Conservation (phyloP, 2,329 filamentous ascomycete genomes). For the Colletotrichum sp. region DNA sequence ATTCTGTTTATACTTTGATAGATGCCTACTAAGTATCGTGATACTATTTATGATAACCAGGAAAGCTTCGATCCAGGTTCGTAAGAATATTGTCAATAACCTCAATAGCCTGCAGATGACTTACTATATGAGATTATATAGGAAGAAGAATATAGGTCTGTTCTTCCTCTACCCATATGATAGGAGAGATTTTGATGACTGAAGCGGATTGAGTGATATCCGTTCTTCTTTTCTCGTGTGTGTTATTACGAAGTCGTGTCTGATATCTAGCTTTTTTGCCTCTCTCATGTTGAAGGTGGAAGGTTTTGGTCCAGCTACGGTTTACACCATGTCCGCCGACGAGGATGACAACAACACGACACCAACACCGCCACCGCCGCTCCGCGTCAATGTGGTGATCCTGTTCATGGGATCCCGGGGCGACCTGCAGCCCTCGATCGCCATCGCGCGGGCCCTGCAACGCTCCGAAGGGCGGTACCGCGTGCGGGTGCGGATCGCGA, state of each 20-base stretch:
- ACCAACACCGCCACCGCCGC: neutral
- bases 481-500: slow-evolving; percentile 49
- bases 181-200: neutral
- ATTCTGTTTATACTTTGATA: no score
- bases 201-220: neutral
- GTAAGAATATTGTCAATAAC: no score
- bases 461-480: slow-evolving; percentile 29
- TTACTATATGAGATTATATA: no score
- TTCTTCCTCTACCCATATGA: neutral
- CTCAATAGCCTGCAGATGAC: no score
- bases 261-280: neutral
- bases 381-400: slow-evolving; percentile 47
- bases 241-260: neutral
- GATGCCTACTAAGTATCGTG: no score
- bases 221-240: neutral
- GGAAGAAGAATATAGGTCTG: no score
- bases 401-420: slow-evolving; percentile 49
- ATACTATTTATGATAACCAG: no score
- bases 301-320: neutral
- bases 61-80: no score
- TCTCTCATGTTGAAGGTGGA: neutral
- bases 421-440: slow-evolving; percentile 55
- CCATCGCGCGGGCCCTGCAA: slow-evolving; percentile 46
- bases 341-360: neutral
- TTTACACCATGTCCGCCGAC: neutral